phyloP scores from a whole-genome alignment of 306 rosid species.

The Pachyrhizus erosus region DNA sequence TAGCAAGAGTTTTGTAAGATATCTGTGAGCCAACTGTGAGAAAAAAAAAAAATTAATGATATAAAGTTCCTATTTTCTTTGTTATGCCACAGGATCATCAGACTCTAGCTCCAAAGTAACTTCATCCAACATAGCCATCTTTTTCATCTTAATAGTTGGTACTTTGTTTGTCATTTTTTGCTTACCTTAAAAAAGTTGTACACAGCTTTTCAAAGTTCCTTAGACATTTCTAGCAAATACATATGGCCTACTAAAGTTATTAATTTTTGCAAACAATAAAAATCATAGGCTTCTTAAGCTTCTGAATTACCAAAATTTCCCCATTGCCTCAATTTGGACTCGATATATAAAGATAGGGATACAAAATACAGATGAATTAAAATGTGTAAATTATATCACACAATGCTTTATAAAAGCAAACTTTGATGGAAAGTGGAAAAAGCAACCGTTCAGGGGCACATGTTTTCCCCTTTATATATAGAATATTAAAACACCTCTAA shows the following conservation, averaged over 20 bases:
- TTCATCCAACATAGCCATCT: not conserved
- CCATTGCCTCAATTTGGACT: not conserved
- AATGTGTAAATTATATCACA: constrained; percentile 6
- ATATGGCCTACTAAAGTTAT: constrained; percentile 3
- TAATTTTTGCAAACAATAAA: not conserved
- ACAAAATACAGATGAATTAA: not conserved
- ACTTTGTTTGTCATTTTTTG: not conserved
- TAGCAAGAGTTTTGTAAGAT: not conserved
- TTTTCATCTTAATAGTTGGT: not conserved
- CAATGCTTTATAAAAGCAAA: not conserved
- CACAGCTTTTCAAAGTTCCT: not conserved
- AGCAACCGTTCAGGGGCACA: not conserved
- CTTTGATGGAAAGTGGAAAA: constrained; percentile 6
- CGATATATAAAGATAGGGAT: not conserved
- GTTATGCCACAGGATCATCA: not conserved
- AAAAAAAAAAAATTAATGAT: not conserved
- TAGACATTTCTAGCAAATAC: not conserved
- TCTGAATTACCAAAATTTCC: constrained; percentile 2
- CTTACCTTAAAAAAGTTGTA: constrained; percentile 5
- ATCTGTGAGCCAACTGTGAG: not conserved
- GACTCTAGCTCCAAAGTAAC: constrained; percentile 8
- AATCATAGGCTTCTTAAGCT: not conserved
- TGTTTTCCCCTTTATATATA: not conserved
- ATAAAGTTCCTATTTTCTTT: not conserved
- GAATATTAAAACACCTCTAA: not conserved